A percentile compares a stretch with the other conserved stretches of the same genome.
Conservation (phyloP, 345 rosid genomes). For the Aquilaria malaccensis region DNA sequence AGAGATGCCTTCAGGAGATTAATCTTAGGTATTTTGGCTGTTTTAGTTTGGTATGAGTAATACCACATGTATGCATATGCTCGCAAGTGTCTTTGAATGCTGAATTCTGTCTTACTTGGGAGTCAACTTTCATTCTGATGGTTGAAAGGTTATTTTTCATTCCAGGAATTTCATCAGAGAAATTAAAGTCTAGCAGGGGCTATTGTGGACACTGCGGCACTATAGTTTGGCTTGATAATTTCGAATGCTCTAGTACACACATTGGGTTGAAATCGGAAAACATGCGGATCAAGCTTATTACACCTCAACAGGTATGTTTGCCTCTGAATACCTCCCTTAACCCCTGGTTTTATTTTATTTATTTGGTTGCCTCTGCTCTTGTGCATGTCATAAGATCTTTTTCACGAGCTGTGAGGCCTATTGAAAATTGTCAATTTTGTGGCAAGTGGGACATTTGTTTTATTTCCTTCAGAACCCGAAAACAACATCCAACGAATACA, state of each 20-base stretch:
- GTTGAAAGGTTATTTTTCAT: constrained; percentile 4
- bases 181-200: constrained; percentile 46
- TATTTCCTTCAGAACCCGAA: too few species aligned
- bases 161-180: constrained; percentile 35
- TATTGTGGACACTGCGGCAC: constrained; percentile 45
- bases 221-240: constrained; percentile 47
- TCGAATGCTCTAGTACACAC: constrained; percentile 32
- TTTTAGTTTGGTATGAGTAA: neutral
- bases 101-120: neutral
- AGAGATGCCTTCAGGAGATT: constrained; percentile 49
- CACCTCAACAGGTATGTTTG: constrained; percentile 34
- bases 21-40: constrained; percentile 34
- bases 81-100: neutral
- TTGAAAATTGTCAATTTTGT: too few species aligned
- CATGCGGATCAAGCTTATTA: constrained; percentile 26
- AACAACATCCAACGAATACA: too few species aligned
- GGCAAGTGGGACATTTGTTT: too few species aligned
- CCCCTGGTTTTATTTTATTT: neutral
- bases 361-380: neutral
- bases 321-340: neutral
- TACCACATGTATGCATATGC: neutral
- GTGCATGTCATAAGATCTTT: neutral
- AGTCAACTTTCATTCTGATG: neutral
- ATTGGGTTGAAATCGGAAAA: constrained; percentile 8
- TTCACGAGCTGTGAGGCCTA: neutral